Evolutionary conservation across 2,329 filamentous ascomycete genomes (phyloP), one percentile per base, ranked within the genome.

Genomic region (Colletotrichum coccodes): DNA sequence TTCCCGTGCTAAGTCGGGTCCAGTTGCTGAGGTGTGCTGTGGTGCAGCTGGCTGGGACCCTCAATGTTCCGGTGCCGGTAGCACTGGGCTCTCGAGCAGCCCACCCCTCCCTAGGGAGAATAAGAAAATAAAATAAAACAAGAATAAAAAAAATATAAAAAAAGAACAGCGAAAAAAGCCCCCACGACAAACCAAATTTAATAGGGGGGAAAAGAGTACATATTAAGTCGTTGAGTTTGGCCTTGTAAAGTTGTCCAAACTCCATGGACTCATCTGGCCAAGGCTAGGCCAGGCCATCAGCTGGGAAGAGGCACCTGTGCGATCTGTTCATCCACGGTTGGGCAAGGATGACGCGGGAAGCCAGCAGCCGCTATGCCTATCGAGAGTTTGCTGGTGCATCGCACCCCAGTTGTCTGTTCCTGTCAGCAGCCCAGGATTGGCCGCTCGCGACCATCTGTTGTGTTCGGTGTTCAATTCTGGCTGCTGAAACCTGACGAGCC

Each of bases 311-410:
- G 14, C 47, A 64, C 46, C 32, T 32, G 40, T 56, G 47, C 36
- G 52, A 34, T 64, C 64, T 49, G 53, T 34, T 56, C 61, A 49
- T 28, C 65, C 38, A 64, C 52, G 21, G 12, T 34, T 12, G 7
- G 9, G 53, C 60, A 64, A 36, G 60, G 47, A 34, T 64, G 42
- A 21, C 60, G 53, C 61, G 47, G 47, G 60, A 2, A 26, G 30
- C 53, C 16, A 44, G 52, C n/a, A 4, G 34, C 12, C n/a, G 21
- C 54, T 6, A 40, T 50, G 40, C 60, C 47, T 64, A 64, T 68
- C 60, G 60, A 68, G 34, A 65, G 60, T 65, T 68, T 65, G 53
- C 65, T 53, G 47, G 61, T 40, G 40, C 65, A 68, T 68, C 61
- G 65, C 40, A 32, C 32, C 32, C 57, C 44, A 42, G 53, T 52